phyloP scores from a whole-genome alignment of 352 stramenopile species.

The Halophytophthora batemanensis region DNA sequence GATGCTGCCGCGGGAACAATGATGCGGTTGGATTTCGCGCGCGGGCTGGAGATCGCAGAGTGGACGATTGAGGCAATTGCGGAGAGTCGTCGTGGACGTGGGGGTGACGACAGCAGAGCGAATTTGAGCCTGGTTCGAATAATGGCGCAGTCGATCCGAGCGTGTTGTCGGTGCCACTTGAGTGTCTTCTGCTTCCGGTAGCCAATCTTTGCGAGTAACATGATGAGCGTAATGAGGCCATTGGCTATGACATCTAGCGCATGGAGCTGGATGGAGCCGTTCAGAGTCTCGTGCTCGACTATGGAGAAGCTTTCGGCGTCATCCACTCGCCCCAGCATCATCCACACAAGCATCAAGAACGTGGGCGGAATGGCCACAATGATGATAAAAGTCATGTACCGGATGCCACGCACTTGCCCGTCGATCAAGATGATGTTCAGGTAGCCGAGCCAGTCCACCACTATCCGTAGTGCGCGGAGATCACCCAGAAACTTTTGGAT shows the following conservation, averaged over 20 bases:
- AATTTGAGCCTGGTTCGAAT: conserved; percentile 10
- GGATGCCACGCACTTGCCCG: conserved; percentile 24
- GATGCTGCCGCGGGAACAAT: no score
- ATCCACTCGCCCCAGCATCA: conserved; percentile 21
- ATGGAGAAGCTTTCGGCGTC: conserved; percentile 3
- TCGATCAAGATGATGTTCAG: conserved; percentile 33
- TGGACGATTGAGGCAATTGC: no score
- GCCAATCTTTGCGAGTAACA: conserved; percentile 25
- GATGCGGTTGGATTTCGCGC: no score
- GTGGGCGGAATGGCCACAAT: conserved; percentile 10
- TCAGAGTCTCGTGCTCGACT: conserved; percentile 16
- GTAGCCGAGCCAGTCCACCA: conserved; percentile 31
- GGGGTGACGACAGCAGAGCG: no score
- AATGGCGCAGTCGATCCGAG: conserved; percentile 16
- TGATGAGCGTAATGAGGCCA: conserved; percentile 18
- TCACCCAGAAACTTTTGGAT: conserved; percentile 26
- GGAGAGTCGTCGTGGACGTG: no score
- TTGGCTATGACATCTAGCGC: conserved; percentile 24
- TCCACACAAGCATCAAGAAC: conserved; percentile 7
- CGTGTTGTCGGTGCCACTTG: conserved; percentile 1
- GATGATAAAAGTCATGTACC: conserved; percentile 7
- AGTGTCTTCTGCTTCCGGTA: conserved; percentile 20
- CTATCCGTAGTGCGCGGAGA: conserved; percentile 16
- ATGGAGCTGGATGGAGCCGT: conserved; percentile 12
- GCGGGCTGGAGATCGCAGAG: no score